phyloP scores from a whole-genome alignment of 176 grass and related monocot genomes.

The Thalia dealbata region DNA sequence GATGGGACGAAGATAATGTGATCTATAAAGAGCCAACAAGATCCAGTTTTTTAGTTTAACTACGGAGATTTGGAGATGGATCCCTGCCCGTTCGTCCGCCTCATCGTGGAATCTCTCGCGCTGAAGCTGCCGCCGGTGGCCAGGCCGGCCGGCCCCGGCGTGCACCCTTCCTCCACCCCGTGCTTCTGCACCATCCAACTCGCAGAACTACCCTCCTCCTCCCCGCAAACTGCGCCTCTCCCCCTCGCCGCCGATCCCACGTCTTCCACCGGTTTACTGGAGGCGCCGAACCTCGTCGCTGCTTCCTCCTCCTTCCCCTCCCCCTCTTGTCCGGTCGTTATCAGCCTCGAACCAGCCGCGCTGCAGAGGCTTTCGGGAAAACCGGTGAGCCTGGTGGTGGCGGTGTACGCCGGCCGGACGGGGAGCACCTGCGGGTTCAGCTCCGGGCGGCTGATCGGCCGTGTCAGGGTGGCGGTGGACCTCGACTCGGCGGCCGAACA shows the following conservation, averaged over 20 bases:
- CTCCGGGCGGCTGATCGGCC: slow-evolving; percentile 35
- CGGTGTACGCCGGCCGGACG: slow-evolving; percentile 53
- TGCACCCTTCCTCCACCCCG: slow-evolving; percentile 58
- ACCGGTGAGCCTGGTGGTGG: slow-evolving; percentile 42
- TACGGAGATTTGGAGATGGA: slow-evolving; percentile 1
- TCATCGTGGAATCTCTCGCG: slow-evolving; percentile 68
- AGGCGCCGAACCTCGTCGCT: not conserved
- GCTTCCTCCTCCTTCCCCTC: not conserved
- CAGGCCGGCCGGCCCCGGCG: slow-evolving; percentile 37
- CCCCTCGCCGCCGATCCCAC: slow-evolving; percentile 32
- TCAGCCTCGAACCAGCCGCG: slow-evolving; percentile 58
- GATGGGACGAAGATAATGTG: no score
- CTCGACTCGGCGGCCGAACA: slow-evolving; percentile 30
- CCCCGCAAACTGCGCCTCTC: slow-evolving; percentile 30
- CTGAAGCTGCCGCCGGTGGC: slow-evolving; percentile 63
- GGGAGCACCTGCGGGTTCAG: slow-evolving; percentile 49
- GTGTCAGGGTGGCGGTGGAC: slow-evolving; percentile 44
- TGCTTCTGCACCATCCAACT: slow-evolving; percentile 84
- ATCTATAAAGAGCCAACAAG: not conserved
- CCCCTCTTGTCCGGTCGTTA: slow-evolving; percentile 32
- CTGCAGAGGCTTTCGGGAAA: slow-evolving; percentile 41
- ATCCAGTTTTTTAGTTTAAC: not conserved
- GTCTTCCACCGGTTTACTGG: slow-evolving; percentile 3
- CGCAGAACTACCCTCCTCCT: slow-evolving; percentile 34
- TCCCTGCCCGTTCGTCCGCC: slow-evolving; percentile 82